Evolutionary conservation across 78 protist species (phyloP), one percentile per base, ranked within the genome.

Genomic region (Chrysochromulina tobinii): DNA sequence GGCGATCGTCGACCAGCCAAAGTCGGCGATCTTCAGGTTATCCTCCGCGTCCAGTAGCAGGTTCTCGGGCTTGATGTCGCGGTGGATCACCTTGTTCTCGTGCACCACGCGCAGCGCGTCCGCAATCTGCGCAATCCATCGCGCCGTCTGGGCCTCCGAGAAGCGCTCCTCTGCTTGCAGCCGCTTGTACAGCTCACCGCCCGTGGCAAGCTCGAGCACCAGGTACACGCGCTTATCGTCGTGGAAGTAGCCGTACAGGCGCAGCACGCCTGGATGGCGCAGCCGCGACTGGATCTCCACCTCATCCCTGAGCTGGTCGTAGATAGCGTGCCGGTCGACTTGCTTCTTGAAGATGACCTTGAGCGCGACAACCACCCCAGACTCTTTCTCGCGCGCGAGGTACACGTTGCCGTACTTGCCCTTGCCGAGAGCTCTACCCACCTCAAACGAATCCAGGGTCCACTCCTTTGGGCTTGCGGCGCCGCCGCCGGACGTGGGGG

Each of bases 1-100:
- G 38, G 48, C 25, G 73, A 67, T 11, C 11, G 23, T 14, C 9
- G 38, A 23, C 73, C 73, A 67, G 73, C 99, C 99, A 64, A 99
- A 99, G 88, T 99, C 99, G 1, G 98, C 99, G 53, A 99, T 93
- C 94, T 98, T 98, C 48, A 99, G 81, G 27, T 97, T 96, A 11
- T 96, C 98, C 38, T 93, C n/a, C 20, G 8, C 38, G 84, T 83
- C 95, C 9, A 95, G 61, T 12, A 97, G 95, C 5, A 97, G 92
- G 87, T 98, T 98, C 57, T 98, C 99, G 12, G 99, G 98, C 94
- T 99, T 99, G 90, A 99, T 97, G 94, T 99, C 99, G 0, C 99
- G 91, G 92, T 99, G 99, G 38, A 99, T 97, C 18, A 98, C 99
- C 50, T 93, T 88, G 61, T 94, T 92, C 20, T 87, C 86, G 87